Conservation (phyloP, 306 rosid species). For the Lablab purpureus region DNA sequence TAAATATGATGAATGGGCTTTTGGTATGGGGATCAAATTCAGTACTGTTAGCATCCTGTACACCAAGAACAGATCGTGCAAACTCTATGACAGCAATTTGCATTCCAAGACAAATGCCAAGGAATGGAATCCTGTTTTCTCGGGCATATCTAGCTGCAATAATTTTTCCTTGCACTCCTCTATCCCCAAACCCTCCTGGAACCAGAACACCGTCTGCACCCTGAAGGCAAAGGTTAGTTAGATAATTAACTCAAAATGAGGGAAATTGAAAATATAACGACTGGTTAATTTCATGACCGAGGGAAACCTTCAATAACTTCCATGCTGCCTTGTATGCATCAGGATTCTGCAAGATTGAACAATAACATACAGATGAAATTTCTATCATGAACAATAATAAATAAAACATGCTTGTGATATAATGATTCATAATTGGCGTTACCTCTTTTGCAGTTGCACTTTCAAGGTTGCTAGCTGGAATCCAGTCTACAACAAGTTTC, state of each 20-base stretch:
- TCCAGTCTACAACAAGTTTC: constrained; percentile 82
- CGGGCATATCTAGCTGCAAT: constrained; percentile 90
- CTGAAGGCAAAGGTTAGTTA: constrained; percentile 57
- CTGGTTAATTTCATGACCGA: constrained; percentile 11
- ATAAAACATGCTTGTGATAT: neutral
- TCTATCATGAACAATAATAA: constrained; percentile 1
- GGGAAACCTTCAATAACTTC: constrained; percentile 78
- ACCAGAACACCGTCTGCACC: constrained; percentile 93
- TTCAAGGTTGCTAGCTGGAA: constrained; percentile 80
- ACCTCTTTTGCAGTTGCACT: constrained; percentile 70
- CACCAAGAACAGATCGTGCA: constrained; percentile 84
- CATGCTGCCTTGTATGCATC: constrained; percentile 78
- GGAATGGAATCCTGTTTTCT: constrained; percentile 83
- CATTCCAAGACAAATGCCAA: constrained; percentile 96
- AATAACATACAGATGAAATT: constrained; percentile 31
- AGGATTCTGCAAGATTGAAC: constrained; percentile 63
- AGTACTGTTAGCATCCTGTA: constrained; percentile 83
- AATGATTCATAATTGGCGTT: constrained; percentile 35
- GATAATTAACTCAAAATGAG: constrained; percentile 1
- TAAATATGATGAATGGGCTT: constrained; percentile 81
- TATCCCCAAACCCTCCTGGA: constrained; percentile 96
- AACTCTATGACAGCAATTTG: constrained; percentile 90
- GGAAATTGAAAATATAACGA: neutral
- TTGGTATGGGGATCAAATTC: constrained; percentile 79
- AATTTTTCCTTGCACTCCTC: constrained; percentile 93